These are phyloP conservation scores for Asterionellopsis glacialis DNA, from an alignment of 108 stramenopile genomes.

Conservation along the genomic window DNA sequence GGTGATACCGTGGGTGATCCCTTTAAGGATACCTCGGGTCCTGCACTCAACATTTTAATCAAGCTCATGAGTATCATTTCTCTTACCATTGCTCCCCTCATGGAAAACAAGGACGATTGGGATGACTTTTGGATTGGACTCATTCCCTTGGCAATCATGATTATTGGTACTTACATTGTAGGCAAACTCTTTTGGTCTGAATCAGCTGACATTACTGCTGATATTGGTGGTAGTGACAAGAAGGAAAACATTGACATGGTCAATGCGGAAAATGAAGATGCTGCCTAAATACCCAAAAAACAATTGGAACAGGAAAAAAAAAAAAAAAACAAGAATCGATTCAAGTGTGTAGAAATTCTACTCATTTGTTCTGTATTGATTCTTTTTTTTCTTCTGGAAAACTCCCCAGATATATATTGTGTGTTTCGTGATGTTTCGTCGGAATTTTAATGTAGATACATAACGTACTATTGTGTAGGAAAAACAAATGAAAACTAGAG, in stretches of 20 bases:
- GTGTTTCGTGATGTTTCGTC: too few species aligned
- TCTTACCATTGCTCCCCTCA: constrained; percentile 70
- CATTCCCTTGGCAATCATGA: constrained; percentile 59
- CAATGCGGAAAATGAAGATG: too few species aligned
- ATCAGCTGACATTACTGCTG: constrained; percentile 32
- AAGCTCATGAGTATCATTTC: constrained; percentile 91
- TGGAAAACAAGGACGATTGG: constrained; percentile 57
- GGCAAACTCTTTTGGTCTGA: constrained; percentile 49
- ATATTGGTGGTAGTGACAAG: neutral
- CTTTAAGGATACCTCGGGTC: constrained; percentile 88
- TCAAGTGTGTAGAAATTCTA: too few species aligned
- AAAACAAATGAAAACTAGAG: too few species aligned
- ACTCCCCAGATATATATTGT: too few species aligned
- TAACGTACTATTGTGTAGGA: too few species aligned
- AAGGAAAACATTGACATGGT: neutral
- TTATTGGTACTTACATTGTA: constrained; percentile 52
- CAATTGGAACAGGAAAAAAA: too few species aligned
- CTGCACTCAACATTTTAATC: constrained; percentile 89
- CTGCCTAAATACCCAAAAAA: too few species aligned
- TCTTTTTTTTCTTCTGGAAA: too few species aligned
- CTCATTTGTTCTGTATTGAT: too few species aligned
- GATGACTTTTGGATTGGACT: constrained; percentile 58
- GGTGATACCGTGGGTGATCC: constrained; percentile 96
- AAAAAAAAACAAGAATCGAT: too few species aligned
- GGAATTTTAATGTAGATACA: too few species aligned